Evolutionary conservation across 495 filamentous ascomycete genomes (phyloP).

Genomic region (Pseudomonodictys pantanalensis): DNA sequence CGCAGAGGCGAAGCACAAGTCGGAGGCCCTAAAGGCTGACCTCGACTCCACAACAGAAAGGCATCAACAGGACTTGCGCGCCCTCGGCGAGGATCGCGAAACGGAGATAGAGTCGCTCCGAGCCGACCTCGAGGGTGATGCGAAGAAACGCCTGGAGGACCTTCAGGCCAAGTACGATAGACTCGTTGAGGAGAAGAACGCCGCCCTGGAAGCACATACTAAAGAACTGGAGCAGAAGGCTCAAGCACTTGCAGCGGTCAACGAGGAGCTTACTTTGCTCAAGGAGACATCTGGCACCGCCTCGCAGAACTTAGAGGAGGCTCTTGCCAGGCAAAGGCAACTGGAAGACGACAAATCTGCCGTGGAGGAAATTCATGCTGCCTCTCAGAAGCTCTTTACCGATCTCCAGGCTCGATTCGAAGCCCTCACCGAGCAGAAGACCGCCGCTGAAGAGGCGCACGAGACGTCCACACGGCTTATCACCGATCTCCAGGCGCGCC

Average conservation of each 20-base stretch:
- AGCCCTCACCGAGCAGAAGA: slow-evolving; percentile 14
- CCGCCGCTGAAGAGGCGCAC: slow-evolving; percentile 16
- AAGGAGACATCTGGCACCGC: slow-evolving; percentile 1
- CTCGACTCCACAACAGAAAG: slow-evolving; percentile 11
- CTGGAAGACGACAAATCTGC: slow-evolving; percentile 16
- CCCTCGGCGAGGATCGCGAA: slow-evolving; percentile 28
- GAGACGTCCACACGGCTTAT: neutral
- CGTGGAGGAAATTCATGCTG: slow-evolving; percentile 10
- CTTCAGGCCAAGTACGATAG: slow-evolving; percentile 24
- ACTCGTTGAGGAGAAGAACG: slow-evolving; percentile 19
- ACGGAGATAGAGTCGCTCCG: slow-evolving; percentile 31
- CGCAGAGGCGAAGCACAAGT: slow-evolving; percentile 17
- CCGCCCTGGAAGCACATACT: slow-evolving; percentile 2
- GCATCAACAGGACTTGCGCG: slow-evolving; percentile 16
- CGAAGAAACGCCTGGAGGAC: slow-evolving; percentile 25
- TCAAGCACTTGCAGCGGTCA: slow-evolving; percentile 1
- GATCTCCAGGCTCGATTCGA: slow-evolving; percentile 20
- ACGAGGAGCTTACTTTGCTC: slow-evolving; percentile 3
- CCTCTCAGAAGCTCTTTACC: slow-evolving; percentile 6
- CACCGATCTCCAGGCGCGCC: slow-evolving; percentile 1
- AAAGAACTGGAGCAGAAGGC: slow-evolving; percentile 7
- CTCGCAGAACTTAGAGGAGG: slow-evolving; percentile 5
- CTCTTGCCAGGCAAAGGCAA: slow-evolving; percentile 11
- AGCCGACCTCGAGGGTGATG: slow-evolving; percentile 31
- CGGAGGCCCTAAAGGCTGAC: slow-evolving; percentile 17